Percentiles rank a stretch among this genome's conserved stretches.
Evolutionary conservation across 306 rosid genomes (phyloP).

Genomic region (Cucurbita ficifolia): DNA sequence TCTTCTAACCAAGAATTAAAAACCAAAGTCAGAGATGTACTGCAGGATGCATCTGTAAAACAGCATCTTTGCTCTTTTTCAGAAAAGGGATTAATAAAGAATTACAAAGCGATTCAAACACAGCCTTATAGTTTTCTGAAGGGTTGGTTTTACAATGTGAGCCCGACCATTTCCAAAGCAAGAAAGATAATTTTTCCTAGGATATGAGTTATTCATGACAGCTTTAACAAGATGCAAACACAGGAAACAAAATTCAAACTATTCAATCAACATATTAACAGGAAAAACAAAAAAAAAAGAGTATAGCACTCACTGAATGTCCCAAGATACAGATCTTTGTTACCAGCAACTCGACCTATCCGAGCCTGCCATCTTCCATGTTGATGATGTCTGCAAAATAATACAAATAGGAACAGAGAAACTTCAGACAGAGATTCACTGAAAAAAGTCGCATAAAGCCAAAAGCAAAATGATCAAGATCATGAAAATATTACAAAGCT

Average conservation of each 20-base stretch:
- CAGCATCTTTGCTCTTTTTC: not conserved
- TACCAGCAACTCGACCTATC: slow-evolving; percentile 90
- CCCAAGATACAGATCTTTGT: slow-evolving; percentile 90
- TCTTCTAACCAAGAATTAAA: not conserved
- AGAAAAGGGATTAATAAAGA: not conserved
- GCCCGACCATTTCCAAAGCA: slow-evolving; percentile 4
- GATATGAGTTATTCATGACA: not conserved
- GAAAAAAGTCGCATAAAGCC: not conserved
- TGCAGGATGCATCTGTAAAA: not conserved
- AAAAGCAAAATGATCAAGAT: not conserved
- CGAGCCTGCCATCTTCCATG: slow-evolving; percentile 98
- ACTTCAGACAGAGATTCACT: slow-evolving; percentile 13
- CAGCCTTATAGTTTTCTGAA: not conserved
- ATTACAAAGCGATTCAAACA: not conserved
- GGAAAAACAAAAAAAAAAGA: not conserved
- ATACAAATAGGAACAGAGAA: not conserved
- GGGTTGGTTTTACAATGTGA: not conserved
- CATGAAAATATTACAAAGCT: not conserved
- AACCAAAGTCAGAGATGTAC: not conserved
- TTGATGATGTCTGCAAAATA: slow-evolving; percentile 63
- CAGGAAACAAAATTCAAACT: not conserved
- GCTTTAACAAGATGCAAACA: slow-evolving; percentile 5
- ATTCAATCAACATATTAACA: not conserved
- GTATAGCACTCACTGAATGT: slow-evolving; percentile 54
- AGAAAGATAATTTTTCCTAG: not conserved